These are phyloP conservation scores for Solanum bulbocastanum DNA, from an alignment of 257 asterid species.

Conservation along the genomic window DNA sequence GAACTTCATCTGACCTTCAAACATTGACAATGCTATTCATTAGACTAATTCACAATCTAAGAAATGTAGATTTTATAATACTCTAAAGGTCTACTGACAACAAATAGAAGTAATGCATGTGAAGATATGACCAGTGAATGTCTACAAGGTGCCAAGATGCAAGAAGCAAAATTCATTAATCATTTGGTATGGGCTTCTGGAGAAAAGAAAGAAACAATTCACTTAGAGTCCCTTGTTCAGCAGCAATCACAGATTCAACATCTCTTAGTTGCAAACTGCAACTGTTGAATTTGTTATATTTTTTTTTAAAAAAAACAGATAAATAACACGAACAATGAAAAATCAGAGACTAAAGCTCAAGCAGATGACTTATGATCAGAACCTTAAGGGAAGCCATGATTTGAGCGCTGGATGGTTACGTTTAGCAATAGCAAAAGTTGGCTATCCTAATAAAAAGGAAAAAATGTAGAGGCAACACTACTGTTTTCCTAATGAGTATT, in stretches of 20 bases:
- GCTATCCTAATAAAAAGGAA: not conserved
- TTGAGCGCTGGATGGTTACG: not conserved
- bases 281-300: not conserved
- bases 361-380: not conserved
- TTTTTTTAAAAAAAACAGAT: not conserved
- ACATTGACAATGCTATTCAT: not conserved
- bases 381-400: not conserved
- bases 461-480: not conserved
- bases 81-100: not conserved
- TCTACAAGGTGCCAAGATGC: not conserved
- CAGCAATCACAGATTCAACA: not conserved
- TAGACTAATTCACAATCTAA: not conserved
- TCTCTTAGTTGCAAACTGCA: not conserved
- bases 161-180: not conserved
- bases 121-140: not conserved
- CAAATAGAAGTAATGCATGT: not conserved
- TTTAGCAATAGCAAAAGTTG: not conserved
- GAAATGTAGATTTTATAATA: not conserved
- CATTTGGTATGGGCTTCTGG: not conserved
- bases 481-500: not conserved
- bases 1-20: not conserved
- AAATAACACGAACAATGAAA: not conserved
- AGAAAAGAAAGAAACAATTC: not conserved
- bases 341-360: not conserved
- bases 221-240: not conserved